Conservation (phyloP, 306 rosid species). For the Coriaria nepalensis region DNA sequence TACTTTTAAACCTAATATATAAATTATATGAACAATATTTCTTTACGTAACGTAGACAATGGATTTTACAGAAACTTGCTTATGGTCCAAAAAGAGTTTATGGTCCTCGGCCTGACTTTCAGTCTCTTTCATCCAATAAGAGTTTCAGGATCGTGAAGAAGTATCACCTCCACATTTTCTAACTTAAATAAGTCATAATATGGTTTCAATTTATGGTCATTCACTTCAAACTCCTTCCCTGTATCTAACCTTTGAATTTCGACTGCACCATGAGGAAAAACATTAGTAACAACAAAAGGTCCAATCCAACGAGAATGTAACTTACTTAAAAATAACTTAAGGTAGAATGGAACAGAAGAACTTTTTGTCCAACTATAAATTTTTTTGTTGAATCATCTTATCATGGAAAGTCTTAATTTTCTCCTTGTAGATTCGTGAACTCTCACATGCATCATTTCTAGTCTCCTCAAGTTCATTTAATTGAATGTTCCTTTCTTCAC, state of each 20-base stretch:
- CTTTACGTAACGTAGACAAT: too few relatives aligned
- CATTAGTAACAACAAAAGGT: background rate
- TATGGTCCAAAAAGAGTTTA: too few relatives aligned
- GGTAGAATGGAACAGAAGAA: background rate
- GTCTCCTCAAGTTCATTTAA: background rate
- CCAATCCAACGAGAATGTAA: background rate
- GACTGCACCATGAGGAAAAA: background rate
- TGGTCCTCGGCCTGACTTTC: background rate
- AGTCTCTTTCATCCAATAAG: background rate
- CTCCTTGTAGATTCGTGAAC: background rate
- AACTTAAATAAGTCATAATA: background rate
- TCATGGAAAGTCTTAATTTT: slow-evolving; percentile 1
- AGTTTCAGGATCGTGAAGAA: background rate
- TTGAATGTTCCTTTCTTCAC: background rate
- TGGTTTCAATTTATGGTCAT: background rate
- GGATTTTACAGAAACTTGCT: too few relatives aligned
- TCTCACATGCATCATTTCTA: background rate
- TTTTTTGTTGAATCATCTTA: background rate
- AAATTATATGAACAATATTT: too few relatives aligned
- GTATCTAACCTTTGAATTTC: background rate
- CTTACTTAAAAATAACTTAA: background rate
- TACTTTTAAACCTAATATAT: too few relatives aligned
- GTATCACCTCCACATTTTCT: background rate
- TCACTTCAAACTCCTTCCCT: background rate
- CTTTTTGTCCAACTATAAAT: background rate